phyloP scores from a whole-genome alignment of 768 basidiomycete species.

The Lyophyllum decastes region DNA sequence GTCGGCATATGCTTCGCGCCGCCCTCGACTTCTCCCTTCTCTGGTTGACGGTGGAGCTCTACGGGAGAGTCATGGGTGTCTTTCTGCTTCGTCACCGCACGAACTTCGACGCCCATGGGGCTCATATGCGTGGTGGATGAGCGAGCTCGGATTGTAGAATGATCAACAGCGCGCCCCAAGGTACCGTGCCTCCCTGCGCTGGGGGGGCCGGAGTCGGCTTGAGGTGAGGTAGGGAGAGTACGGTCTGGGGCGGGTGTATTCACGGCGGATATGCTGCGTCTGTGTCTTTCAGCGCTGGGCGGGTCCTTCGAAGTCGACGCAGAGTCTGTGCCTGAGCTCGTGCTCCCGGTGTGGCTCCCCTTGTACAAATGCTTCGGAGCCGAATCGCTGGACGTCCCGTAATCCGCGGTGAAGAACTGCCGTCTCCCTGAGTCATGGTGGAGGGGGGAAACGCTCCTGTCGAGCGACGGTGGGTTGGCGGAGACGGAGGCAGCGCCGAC shows the following conservation, averaged over 20 bases:
- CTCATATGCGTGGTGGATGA: too few relatives aligned
- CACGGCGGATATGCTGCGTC: background rate
- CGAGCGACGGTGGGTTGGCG: background rate
- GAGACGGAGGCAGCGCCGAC: conserved; percentile 9
- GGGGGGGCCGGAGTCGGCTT: too few relatives aligned
- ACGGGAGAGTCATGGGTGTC: too few relatives aligned
- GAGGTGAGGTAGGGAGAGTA: background rate
- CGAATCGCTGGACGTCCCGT: background rate
- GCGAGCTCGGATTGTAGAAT: too few relatives aligned
- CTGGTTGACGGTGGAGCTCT: too few relatives aligned
- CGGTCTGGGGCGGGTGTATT: background rate
- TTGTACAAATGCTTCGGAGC: background rate
- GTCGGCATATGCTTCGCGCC: too few relatives aligned
- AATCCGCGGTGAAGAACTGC: conserved; percentile 17
- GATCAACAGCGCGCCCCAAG: too few relatives aligned
- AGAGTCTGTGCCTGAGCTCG: background rate
- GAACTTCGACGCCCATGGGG: too few relatives aligned
- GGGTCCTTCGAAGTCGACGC: background rate
- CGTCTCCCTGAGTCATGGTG: background rate
- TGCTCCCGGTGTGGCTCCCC: background rate
- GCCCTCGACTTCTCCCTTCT: too few relatives aligned
- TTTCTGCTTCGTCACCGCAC: too few relatives aligned
- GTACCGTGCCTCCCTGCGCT: too few relatives aligned
- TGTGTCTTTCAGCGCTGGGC: background rate
- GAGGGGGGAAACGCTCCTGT: background rate